Evolutionary conservation across 1,139 yeast genomes (phyloP), one percentile per base, ranked within the genome.

Genomic region (Kurtzmaniella quercitrusa): DNA sequence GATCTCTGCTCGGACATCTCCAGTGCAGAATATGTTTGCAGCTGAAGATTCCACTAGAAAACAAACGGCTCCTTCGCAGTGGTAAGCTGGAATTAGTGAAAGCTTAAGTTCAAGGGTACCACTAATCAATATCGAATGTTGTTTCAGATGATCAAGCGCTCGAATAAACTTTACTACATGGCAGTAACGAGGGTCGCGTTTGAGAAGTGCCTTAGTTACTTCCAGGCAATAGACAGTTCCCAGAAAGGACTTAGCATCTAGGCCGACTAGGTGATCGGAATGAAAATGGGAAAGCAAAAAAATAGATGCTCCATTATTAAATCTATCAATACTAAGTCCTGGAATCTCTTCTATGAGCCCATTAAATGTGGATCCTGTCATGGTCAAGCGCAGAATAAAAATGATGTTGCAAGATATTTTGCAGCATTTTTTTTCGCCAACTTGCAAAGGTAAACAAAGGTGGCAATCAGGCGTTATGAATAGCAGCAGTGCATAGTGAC

Each of bases 1-100:
- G 0, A 51, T 39, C 50, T 81, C 87, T 1, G 83, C 83, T 30
- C 85, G 61, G 8, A 79, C 47, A 51, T 82, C 87, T 2, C 87
- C 88, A 0, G 86, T 80, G 16, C 71, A 61, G 3, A 81, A 57
- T 1, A 80, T 72, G 0, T 76, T 56, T 12, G 50, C 55, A 1
- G 39, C 36, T 0, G 44, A 38, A 2, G 63, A 55, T 49, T 79
- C 78, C 1, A 82, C 48, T 33, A 81, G 62, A 45, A 77, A 73
- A 82, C 81, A 78, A 4, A 68, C 65, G 2, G 84, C 68, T 2
- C 87, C 88, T 3, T 84, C 82, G 50, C 87, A 82, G 51, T 82
- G 88, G 50, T 80, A 73, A 0, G 80, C 64, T 7, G 69, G 63
- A 2, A 73, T 60, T 40, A 65, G 46, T 0, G 69, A 62, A 3